A percentile compares a stretch with the other conserved stretches of the same genome.
phyloP scores from a whole-genome alignment of 441 rosid genomes.

The California macrophylla region DNA sequence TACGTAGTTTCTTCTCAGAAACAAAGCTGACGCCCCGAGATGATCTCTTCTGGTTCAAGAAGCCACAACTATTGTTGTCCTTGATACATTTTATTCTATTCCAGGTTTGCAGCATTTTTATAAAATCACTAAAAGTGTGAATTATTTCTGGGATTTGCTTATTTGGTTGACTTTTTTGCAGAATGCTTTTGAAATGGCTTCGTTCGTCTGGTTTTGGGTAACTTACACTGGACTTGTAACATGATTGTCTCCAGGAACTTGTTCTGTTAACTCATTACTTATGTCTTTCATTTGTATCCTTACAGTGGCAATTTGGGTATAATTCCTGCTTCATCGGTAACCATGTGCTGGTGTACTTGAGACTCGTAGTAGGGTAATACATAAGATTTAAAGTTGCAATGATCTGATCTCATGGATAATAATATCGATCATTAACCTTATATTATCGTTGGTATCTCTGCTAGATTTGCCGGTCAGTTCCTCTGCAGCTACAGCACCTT shows the following conservation, averaged over 20 bases:
- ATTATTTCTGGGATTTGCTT: not conserved
- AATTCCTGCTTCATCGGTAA: constrained; percentile 49
- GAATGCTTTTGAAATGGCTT: constrained; percentile 69
- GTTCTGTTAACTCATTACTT: not conserved
- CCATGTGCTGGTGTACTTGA: constrained; percentile 53
- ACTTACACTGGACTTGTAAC: constrained; percentile 9
- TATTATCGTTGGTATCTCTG: constrained; percentile 14
- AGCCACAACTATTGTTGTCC: constrained; percentile 49
- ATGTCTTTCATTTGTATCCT: constrained; percentile 14
- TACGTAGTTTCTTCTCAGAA: constrained; percentile 30
- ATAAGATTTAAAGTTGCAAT: constrained; percentile 1
- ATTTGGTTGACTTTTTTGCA: constrained; percentile 25
- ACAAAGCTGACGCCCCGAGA: constrained; percentile 46
- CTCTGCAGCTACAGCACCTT: constrained; percentile 67
- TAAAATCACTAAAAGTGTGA: too few relatives aligned
- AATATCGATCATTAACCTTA: not conserved
- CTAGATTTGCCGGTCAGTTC: constrained; percentile 71
- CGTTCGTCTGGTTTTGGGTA: constrained; percentile 98
- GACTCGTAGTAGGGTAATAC: constrained; percentile 64
- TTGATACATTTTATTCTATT: constrained; percentile 55
- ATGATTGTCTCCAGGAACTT: not conserved
- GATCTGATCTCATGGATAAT: not conserved
- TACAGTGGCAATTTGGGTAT: constrained; percentile 65
- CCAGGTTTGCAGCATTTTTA: constrained; percentile 40
- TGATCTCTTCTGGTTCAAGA: constrained; percentile 62